phyloP scores from a whole-genome alignment of 768 basidiomycete genomes.

The Russula dissimulans region DNA sequence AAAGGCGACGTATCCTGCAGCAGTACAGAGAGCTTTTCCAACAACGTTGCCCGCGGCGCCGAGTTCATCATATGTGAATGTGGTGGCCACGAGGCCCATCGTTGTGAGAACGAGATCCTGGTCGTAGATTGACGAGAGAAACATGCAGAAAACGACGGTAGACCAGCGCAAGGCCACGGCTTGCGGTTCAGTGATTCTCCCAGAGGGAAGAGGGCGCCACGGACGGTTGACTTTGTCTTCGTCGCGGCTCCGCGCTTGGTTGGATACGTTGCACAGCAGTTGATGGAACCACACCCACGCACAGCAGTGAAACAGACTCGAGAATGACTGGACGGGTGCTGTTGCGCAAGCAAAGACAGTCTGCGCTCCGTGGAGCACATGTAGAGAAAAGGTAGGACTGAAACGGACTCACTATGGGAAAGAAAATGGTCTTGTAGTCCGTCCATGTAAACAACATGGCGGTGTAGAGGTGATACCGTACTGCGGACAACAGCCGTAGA shows the following conservation, averaged over 20 bases:
- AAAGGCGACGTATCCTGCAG: conserved; percentile 19
- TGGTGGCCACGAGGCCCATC: conserved; percentile 18
- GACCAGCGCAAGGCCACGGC: conserved; percentile 19
- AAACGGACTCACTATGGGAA: conserved; percentile 22
- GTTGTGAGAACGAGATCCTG: conserved; percentile 16
- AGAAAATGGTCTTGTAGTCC: conserved; percentile 26
- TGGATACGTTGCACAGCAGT: conserved; percentile 22
- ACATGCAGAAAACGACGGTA: conserved; percentile 16
- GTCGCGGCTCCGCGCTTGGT: conserved; percentile 19
- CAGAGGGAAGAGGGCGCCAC: conserved; percentile 24
- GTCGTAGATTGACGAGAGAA: conserved; percentile 10
- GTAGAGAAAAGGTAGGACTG: not conserved
- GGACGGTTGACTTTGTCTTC: conserved; percentile 23
- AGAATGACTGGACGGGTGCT: conserved; percentile 7
- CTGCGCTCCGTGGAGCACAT: not conserved
- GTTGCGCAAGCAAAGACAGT: conserved; percentile 19
- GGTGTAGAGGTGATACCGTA: conserved; percentile 19
- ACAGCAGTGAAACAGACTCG: conserved; percentile 2
- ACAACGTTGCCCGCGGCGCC: conserved; percentile 6
- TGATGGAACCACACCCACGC: conserved; percentile 23
- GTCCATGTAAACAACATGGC: conserved; percentile 25
- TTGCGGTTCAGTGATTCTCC: conserved; percentile 17
- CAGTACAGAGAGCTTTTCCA: conserved; percentile 20
- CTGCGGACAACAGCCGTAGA: not conserved
- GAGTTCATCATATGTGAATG: conserved; percentile 17